Evolutionary conservation across 257 asterid genomes (phyloP), one percentile per base, ranked within the genome.

Genomic region (Fraxinus quadrangulata): DNA sequence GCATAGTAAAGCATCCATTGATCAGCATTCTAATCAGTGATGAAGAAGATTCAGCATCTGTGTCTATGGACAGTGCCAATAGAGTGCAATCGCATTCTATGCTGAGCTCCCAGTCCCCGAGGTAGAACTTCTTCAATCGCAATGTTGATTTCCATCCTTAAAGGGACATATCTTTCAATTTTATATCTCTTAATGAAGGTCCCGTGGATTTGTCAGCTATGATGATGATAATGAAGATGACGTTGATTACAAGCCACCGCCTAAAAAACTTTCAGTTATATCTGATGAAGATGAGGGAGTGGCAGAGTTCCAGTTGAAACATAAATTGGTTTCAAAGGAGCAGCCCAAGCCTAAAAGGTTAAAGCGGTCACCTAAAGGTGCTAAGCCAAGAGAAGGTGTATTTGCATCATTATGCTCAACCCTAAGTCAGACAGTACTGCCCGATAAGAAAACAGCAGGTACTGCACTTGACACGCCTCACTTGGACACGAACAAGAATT

Each of bases 201-300:
- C 97, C 73, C 92, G 93, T 72, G 97, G 97, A 61, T 96, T 95
- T 69, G 99, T 96, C 71, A 98, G 93, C 81, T 96, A 93, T 79
- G 99, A 88, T 16, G 98, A 95, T 23, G 99, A 94, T n/a, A n/a
- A n/a, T 76, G 99, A 95, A 73, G 98, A 93, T 37, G 97, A 93
- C 19, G 99, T 91, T 78, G 97, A 93, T 76, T 96, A 87, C 83
- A 92, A 82, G 71, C 99, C 99, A 42, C 98, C 96, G 26, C 96
- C 97, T 26, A 87, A 84, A 77, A 91, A 86, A 77, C 82, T 67
- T 54, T 59, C 87, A 5, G 91, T 84, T 45, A 81, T 67, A 72
- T 83, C 88, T 42, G 87, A 82, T 63, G 97, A 88, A 73, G 97
- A 90, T 26, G 92, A 80, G 39, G 91, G 81, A 73, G 82, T 83